phyloP scores from a whole-genome alignment of 257 asterid genomes.

The Fraxinus pennsylvanica region DNA sequence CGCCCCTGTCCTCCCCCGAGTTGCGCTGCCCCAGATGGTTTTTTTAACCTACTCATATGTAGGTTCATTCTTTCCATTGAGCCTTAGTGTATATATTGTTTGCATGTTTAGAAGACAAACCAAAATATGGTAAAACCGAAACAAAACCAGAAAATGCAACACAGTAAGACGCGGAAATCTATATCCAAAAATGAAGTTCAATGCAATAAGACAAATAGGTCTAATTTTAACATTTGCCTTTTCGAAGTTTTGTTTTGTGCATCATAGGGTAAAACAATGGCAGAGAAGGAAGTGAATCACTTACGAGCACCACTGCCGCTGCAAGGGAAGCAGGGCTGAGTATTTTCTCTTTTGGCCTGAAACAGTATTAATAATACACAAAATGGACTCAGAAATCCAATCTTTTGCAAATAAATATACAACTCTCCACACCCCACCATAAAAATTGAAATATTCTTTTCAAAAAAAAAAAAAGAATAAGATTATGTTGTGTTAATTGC shows the following conservation, averaged over 20 bases:
- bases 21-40: too few species aligned
- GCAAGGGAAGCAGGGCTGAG: constrained; percentile 97
- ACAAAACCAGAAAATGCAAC: too few species aligned
- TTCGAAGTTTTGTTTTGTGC: not conserved
- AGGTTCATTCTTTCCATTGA: too few species aligned
- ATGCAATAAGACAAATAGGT: too few species aligned
- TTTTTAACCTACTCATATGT: too few species aligned
- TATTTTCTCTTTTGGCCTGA: constrained; percentile 87
- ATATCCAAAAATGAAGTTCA: too few species aligned
- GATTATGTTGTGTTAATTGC: too few species aligned
- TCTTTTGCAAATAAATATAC: not conserved
- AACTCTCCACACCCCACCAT: not conserved
- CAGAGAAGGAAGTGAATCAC: constrained; percentile 28
- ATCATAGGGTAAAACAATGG: not conserved
- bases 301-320: constrained; percentile 89
- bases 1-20: too few species aligned
- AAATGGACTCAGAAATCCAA: not conserved
- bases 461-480: not conserved
- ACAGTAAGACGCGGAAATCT: too few species aligned
- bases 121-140: too few species aligned
- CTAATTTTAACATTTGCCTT: not conserved
- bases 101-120: too few species aligned
- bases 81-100: too few species aligned
- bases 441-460: not conserved
- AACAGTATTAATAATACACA: constrained; percentile 21